Base-by-base conservation (phyloP, 1,139 yeast genomes). In the Candida glucosophila region DNA sequence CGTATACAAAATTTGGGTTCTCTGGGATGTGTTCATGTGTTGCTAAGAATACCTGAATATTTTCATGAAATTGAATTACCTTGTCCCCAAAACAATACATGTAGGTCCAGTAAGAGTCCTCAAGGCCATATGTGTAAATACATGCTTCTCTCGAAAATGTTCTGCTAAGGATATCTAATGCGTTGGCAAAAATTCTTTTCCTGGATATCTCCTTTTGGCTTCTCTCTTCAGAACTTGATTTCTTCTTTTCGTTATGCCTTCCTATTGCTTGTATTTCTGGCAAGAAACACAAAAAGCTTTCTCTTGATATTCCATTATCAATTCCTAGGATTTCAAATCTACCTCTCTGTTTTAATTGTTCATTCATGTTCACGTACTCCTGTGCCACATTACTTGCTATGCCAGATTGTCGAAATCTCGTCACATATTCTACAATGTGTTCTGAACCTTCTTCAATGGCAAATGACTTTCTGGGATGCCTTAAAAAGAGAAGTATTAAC, bases 101-200 rank as follows among this genome's bases (percentile, higher is more conserved):
- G 41, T 73, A 75, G 2, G 74, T 70, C 83, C 86, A 79, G 49
- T 77, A 79, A 5, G 71, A 75, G 9, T 59, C 56, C 26, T 49
- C 54, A 4, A 49, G 35, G 17, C 57, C 60, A 22, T 54, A 48
- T 1, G 47, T 46, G 56, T 38, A 48, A 52, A 64, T 31, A 33
- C 67, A 60, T 4, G 34, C 27, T 2, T 41, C 29, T 6, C 44
- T 36, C 5, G 47, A 44, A 31, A 58, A 49, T 3, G 54, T 34
- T 4, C 35, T 30, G 5, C 34, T 23, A 7, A 59, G 31, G 6
- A 41, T 30, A 2, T 38, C 24, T 20, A 47, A 26, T 29, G 54
- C 47, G 32, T 41, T 29, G 5, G 33, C 40, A 10, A 36, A 19
- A 7, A 31, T 19, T 10, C 7, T 1, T 20, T 16, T 17, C 16